Percentiles rank a stretch among this genome's conserved stretches.
phyloP scores from a whole-genome alignment of 2,329 filamentous ascomycete genomes.

The Drechslera avenae region DNA sequence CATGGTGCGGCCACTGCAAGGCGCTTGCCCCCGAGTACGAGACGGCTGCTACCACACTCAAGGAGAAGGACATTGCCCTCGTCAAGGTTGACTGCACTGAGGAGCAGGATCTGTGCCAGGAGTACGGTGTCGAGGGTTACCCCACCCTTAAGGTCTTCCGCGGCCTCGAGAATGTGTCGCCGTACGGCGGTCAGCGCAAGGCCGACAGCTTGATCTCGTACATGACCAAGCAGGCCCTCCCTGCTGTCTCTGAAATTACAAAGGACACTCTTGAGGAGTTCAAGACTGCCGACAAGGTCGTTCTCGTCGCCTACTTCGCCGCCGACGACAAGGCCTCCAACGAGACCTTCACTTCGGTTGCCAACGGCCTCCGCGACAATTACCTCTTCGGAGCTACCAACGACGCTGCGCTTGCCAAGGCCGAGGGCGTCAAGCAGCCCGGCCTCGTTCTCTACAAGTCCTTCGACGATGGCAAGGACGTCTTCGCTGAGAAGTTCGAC shows the following conservation, averaged over 20 bases:
- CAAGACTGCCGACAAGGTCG: conserved; percentile 97
- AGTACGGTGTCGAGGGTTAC: conserved; percentile 93
- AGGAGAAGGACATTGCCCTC: conserved; percentile 85
- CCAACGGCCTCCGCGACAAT: conserved; percentile 78
- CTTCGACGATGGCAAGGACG: conserved; percentile 94
- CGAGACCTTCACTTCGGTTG: conserved; percentile 79
- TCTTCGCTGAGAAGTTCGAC: conserved; percentile 81
- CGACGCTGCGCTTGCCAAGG: conserved; percentile 83
- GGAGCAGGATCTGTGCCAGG: conserved; percentile 88
- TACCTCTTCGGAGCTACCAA: conserved; percentile 90
- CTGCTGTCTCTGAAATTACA: conserved; percentile 82
- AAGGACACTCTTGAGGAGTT: conserved; percentile 89
- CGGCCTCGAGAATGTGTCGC: conserved; percentile 76
- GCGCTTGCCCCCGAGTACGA: conserved; percentile 93
- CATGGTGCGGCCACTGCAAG: conserved; percentile 99
- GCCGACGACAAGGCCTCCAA: conserved; percentile 81
- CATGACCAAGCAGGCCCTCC: conserved; percentile 98
- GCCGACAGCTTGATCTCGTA: conserved; percentile 77
- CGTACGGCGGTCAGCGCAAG: conserved; percentile 90
- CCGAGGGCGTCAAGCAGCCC: conserved; percentile 86
- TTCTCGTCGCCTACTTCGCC: conserved; percentile 86
- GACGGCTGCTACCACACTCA: conserved; percentile 79
- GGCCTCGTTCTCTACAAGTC: conserved; percentile 94
- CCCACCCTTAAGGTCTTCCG: conserved; percentile 99
- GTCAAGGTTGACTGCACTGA: conserved; percentile 95